Evolutionary conservation across 2,329 filamentous ascomycete species (phyloP).

Genomic region (Colletotrichum ledebouriae): DNA sequence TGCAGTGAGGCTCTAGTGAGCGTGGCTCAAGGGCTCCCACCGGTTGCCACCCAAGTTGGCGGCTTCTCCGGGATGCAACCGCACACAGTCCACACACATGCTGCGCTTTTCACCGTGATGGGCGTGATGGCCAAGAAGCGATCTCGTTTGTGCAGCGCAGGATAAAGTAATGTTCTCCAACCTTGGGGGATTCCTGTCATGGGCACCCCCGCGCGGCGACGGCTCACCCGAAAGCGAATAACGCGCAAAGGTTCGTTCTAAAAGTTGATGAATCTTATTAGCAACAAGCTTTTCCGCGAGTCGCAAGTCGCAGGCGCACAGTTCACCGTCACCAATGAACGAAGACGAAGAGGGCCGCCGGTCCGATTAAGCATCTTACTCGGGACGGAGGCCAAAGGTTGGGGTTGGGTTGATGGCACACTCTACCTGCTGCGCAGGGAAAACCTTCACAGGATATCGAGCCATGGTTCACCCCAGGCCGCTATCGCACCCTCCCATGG

Average conservation of each 20-base stretch:
- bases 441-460: no score
- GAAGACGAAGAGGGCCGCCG: background rate
- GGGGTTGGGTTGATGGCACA: conserved; percentile 17
- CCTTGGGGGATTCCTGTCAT: conserved; percentile 20
- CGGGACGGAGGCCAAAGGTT: conserved; percentile 22
- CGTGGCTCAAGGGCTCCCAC: background rate
- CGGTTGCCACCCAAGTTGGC: conserved; percentile 1
- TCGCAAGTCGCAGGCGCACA: conserved; percentile 5
- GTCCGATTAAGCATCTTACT: conserved; percentile 37
- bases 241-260: background rate
- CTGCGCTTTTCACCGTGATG: no score
- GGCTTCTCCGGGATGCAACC: background rate
- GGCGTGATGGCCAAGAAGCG: no score
- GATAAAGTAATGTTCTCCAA: background rate
- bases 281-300: conserved; percentile 26
- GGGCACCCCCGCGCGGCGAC: background rate
- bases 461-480: background rate
- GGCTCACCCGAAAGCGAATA: conserved; percentile 7
- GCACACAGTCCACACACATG: no score
- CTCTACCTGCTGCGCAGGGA: conserved; percentile 24
- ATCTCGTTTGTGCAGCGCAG: no score
- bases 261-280: conserved; percentile 20
- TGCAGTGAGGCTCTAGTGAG: background rate
- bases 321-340: conserved; percentile 6
- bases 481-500: no score